Evolutionary conservation across 306 rosid genomes (phyloP), one percentile per base, ranked within the genome.

Genomic region (Corylus heterophylla): DNA sequence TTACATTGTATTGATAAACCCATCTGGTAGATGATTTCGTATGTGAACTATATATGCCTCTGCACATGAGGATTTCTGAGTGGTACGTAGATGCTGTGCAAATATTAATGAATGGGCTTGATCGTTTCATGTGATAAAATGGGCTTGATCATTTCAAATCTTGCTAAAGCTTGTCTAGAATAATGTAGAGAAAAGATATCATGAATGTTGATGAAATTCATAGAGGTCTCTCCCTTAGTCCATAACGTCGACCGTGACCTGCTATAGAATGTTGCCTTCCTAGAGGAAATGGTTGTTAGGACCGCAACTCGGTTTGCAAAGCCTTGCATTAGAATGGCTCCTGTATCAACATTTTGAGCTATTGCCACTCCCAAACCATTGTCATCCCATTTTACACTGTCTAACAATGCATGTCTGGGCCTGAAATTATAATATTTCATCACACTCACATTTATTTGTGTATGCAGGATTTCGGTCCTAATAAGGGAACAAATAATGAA

Each of bases 191-290:
- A 52, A 73, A 58, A 39, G 35, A 48, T 87, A 74, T 91, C 97
- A 22, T 83, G 89, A 59, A 95, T 81, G 75, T 90, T 91, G 79
- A 95, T 95, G 87, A 95, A 95, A 85, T 95, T 95, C 68, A 85
- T 95, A 13, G 98, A 95, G 52, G 96, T 90, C 89, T 93, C 98
- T 78, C 98, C 97, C 83, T 95, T 95, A 44, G 93, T 95, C 99
- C 99, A 93, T 81, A 93, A 80, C 7, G 85, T 13, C 27, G 96
- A 93, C 52, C 97, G 85, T 0, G 98, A 92, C 45, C 97, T 92
- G 81, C 98, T 95, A 79, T 71, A 95, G 92, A 95, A 93, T 39
- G 97, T 93, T 37, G 97, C 99, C 87, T 86, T 95, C 22, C 85
- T 84, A 42, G 93, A 85, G 79, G 84, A 86, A 64, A 90, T 54